phyloP scores from a whole-genome alignment of 495 filamentous ascomycete species.

The Aspergillus heteromorphus region DNA sequence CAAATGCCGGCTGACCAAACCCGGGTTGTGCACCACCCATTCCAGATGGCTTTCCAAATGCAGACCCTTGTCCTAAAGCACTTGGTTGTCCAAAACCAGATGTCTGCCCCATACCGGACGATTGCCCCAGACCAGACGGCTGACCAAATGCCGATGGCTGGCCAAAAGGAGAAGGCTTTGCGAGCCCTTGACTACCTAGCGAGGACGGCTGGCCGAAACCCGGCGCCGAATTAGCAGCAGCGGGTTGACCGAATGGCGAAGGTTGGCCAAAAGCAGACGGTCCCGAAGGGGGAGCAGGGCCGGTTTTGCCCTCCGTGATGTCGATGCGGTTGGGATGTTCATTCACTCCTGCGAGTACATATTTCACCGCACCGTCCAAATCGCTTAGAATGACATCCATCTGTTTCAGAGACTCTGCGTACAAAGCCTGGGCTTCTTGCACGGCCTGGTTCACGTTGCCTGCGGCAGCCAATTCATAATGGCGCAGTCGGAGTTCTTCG shows the following conservation, averaged over 20 bases:
- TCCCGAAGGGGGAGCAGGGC: conserved; percentile 11
- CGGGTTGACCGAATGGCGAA: conserved; percentile 33
- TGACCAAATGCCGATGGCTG: conserved; percentile 31
- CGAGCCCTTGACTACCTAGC: conserved; percentile 20
- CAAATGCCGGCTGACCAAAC: conserved; percentile 32
- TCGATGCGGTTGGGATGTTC: conserved; percentile 79
- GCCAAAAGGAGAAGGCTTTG: conserved; percentile 26
- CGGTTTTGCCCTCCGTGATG: conserved; percentile 50
- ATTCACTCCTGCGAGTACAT: conserved; percentile 60
- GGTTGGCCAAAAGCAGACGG: conserved; percentile 33
- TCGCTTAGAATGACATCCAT: conserved; percentile 62
- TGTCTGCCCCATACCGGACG: conserved; percentile 32
- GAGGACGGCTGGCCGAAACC: conserved; percentile 26
- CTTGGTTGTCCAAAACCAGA: conserved; percentile 33
- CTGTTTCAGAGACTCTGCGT: conserved; percentile 58
- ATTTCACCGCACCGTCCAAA: conserved; percentile 65
- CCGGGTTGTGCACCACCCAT: conserved; percentile 15
- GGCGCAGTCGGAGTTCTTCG: conserved; percentile 71
- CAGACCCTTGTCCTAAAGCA: conserved; percentile 25
- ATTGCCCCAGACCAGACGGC: conserved; percentile 30
- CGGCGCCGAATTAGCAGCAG: conserved; percentile 13
- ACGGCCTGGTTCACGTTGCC: conserved; percentile 62
- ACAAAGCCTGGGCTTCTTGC: conserved; percentile 56
- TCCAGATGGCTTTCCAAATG: conserved; percentile 30
- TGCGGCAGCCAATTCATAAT: conserved; percentile 52